Conservation (phyloP, 768 basidiomycete species). For the Erythrobasidium yunnanense region DNA sequence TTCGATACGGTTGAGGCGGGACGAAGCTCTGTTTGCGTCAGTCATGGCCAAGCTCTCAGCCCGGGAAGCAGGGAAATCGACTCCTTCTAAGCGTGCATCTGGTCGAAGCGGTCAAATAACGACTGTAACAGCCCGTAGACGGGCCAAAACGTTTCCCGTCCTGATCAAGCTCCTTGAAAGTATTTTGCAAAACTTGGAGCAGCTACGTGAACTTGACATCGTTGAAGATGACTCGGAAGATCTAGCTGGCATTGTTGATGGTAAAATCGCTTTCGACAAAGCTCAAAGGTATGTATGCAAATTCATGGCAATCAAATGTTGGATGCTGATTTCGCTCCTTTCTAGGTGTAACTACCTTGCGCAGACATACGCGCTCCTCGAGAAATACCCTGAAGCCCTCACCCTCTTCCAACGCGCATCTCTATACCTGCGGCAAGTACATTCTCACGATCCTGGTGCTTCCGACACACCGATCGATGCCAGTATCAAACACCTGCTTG, state of each 20-base stretch:
- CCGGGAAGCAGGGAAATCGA: neutral
- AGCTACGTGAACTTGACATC: conserved; percentile 69
- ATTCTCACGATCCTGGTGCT: conserved; percentile 44
- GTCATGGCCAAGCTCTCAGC: neutral
- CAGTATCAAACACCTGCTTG: too few relatives aligned
- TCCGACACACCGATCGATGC: too few relatives aligned
- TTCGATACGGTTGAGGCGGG: conserved; percentile 73
- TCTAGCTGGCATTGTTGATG: conserved; percentile 65
- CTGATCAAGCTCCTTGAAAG: conserved; percentile 76
- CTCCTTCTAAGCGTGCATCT: neutral
- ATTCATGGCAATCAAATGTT: neutral
- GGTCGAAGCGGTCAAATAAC: too few relatives aligned
- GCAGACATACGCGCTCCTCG: conserved; percentile 52
- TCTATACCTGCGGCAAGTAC: conserved; percentile 63
- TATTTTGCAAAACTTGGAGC: conserved; percentile 70
- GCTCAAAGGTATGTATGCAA: conserved; percentile 52
- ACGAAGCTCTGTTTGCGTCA: conserved; percentile 40
- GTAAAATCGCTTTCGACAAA: conserved; percentile 59
- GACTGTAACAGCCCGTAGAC: too few relatives aligned
- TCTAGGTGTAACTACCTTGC: conserved; percentile 64
- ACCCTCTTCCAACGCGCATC: conserved; percentile 59
- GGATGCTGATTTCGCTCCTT: neutral
- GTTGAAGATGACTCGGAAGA: conserved; percentile 77
- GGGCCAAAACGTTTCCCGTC: conserved; percentile 66
- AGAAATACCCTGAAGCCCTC: conserved; percentile 60